Percentiles rank a stretch among this genome's conserved stretches.
Conservation (phyloP, 2,329 filamentous ascomycete species). For the Calonectria pauciramosa region DNA sequence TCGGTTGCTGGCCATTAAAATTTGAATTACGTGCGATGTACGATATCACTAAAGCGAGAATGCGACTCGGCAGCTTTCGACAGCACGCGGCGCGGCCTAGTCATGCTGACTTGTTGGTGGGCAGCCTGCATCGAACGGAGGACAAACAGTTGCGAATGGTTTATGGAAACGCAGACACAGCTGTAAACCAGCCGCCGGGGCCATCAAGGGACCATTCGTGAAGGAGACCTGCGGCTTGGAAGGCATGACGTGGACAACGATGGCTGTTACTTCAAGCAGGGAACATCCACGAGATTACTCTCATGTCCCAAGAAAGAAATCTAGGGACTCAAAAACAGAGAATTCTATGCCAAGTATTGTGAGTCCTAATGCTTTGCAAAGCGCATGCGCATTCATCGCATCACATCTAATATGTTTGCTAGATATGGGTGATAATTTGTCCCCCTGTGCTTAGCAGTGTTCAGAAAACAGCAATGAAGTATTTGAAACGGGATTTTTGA, state of each 20-base stretch:
- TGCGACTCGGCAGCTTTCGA: not conserved
- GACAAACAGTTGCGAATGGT: not conserved
- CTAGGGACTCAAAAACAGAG: not conserved
- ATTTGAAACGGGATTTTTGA: conserved; percentile 11
- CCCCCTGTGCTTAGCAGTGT: not conserved
- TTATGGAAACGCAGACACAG: not conserved
- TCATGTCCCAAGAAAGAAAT: not conserved
- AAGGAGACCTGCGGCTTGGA: not conserved
- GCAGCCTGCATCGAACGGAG: not conserved
- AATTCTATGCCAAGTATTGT: not conserved
- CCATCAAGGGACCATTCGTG: not conserved
- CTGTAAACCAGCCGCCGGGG: not conserved
- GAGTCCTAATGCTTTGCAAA: not conserved
- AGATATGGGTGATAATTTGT: not conserved
- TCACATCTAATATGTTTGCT: not conserved
- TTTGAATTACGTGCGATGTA: not conserved
- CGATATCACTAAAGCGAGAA: not conserved
- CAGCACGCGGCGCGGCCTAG: not conserved
- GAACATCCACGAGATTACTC: not conserved
- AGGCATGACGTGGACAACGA: conserved; percentile 17
- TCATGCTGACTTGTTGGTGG: not conserved
- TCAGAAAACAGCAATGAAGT: conserved; percentile 14
- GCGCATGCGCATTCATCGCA: no score
- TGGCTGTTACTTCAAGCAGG: not conserved
- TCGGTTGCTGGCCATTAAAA: not conserved